Evolutionary conservation across 148 eudicot genomes (phyloP), one percentile per base, ranked within the genome.

Genomic region (Camellia lanceoleosa): DNA sequence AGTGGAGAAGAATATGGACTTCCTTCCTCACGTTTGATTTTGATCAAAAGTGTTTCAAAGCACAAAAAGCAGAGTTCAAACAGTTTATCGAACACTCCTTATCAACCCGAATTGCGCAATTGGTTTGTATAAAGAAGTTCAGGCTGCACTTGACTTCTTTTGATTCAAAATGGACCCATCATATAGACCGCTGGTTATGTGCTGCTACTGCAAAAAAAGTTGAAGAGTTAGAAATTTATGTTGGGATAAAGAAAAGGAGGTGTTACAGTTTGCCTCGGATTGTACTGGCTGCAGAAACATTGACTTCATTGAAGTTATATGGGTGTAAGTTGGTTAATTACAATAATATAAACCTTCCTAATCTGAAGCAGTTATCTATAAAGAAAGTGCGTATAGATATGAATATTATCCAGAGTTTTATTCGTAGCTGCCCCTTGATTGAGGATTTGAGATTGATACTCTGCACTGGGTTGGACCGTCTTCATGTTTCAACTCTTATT

Each of bases 371-470:
- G 7, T 68, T 87, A 46, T 87, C 87, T 18, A 79, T 87, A 38
- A 87, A 84, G 71, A 70, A 63, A n/a, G 30, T 47, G 63, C 46
- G 4, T 5, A 56, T 87, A 18, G 42, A 80, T 80, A 59, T 7
- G 1, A 15, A 67, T 70, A 60, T 80, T 60, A 46, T 87, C 66
- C 54, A 84, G 55, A 72, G 78, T 11, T 82, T 87, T 46, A 75
- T 84, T 62, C 41, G 20, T 46, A 15, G 82, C 69, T 84, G 87
- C 78, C 87, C 87, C 61, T 73, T 73, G 69, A 61, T 87, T 14
- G 85, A 87, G 82, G 89, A 84, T 71, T 63, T 87, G 82, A 80
- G 89, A 73, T 60, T 87, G 13, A 63, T 84, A 68, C 9, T 46
- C 16, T 82, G 80, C 75, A 54, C 14, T 7, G 78, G 68, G n/a